Conservation (phyloP, 1,284 basidiomycete species). For the Stygiomarasmius scandens region DNA sequence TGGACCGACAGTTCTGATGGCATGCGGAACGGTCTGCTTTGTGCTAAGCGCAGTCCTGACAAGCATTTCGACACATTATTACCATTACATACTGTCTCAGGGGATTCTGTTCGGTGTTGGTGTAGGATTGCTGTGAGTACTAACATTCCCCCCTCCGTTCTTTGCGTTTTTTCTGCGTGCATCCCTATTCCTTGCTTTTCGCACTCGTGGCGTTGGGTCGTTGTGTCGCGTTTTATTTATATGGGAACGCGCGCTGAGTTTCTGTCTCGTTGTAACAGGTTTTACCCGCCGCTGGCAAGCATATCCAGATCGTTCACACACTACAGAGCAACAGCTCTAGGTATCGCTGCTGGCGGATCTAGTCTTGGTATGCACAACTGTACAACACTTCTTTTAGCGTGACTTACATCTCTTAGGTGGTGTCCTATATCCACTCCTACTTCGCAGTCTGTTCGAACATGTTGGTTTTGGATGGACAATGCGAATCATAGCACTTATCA, state of each 20-base stretch:
- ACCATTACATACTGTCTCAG: constrained; percentile 62
- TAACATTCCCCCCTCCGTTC: too few species aligned
- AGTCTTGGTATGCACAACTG: constrained; percentile 45
- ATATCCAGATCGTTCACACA: constrained; percentile 56
- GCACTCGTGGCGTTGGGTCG: too few species aligned
- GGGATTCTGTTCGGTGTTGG: constrained; percentile 63
- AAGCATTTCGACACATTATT: constrained; percentile 56
- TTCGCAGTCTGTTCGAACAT: constrained; percentile 55
- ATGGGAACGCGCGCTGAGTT: constrained; percentile 15
- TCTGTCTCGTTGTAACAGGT: constrained; percentile 38
- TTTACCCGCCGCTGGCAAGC: constrained; percentile 58
- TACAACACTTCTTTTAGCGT: constrained; percentile 15
- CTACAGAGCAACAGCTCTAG: constrained; percentile 62
- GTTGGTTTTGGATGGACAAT: constrained; percentile 68
- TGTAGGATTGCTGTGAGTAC: constrained; percentile 56
- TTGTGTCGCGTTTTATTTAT: constrained; percentile 2
- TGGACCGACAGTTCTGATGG: constrained; percentile 52
- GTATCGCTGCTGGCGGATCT: constrained; percentile 55
- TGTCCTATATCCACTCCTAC: constrained; percentile 67
- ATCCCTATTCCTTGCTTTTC: too few species aligned
- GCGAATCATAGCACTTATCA: constrained; percentile 47
- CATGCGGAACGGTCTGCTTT: constrained; percentile 43
- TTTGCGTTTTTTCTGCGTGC: too few species aligned
- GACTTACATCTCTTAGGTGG: constrained; percentile 45
- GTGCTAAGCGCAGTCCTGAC: constrained; percentile 52